Percentiles rank a stretch among this genome's conserved stretches.
Conservation (phyloP, 83 land plant species). For the Picea engelmannii region DNA sequence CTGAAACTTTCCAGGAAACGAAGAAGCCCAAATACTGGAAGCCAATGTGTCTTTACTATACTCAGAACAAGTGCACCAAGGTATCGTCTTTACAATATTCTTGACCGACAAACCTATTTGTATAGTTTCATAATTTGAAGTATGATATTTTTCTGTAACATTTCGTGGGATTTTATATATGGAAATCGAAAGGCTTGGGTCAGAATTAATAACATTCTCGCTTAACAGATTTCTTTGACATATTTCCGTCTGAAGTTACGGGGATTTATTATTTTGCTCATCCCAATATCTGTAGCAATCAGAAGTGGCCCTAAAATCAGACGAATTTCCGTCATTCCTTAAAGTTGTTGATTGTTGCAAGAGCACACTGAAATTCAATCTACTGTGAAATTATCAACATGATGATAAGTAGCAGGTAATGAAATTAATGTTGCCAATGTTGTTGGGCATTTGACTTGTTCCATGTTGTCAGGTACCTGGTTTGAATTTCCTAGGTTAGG, state of each 20-base stretch:
- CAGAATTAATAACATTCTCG: background rate
- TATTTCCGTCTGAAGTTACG: background rate
- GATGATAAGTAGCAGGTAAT: too few species aligned
- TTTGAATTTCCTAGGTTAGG: too few species aligned
- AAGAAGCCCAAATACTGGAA: conserved; percentile 33
- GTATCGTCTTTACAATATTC: conserved; percentile 20
- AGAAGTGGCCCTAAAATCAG: background rate
- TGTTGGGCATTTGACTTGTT: too few species aligned
- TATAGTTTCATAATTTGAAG: background rate
- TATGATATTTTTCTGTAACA: background rate
- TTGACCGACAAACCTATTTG: background rate
- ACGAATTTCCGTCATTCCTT: background rate
- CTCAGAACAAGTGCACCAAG: conserved; percentile 67
- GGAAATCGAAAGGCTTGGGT: background rate
- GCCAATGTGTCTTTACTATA: conserved; percentile 72
- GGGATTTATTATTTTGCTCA: background rate
- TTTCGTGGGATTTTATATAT: background rate
- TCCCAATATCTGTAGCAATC: background rate
- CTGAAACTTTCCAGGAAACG: background rate
- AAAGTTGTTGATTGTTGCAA: too few species aligned
- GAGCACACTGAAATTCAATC: too few species aligned
- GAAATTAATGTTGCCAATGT: too few species aligned
- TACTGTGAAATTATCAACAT: too few species aligned
- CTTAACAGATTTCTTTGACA: background rate
- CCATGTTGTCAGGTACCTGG: too few species aligned